Conservation (phyloP, 2,329 filamentous ascomycete genomes). For the Clonostachys byssicola region DNA sequence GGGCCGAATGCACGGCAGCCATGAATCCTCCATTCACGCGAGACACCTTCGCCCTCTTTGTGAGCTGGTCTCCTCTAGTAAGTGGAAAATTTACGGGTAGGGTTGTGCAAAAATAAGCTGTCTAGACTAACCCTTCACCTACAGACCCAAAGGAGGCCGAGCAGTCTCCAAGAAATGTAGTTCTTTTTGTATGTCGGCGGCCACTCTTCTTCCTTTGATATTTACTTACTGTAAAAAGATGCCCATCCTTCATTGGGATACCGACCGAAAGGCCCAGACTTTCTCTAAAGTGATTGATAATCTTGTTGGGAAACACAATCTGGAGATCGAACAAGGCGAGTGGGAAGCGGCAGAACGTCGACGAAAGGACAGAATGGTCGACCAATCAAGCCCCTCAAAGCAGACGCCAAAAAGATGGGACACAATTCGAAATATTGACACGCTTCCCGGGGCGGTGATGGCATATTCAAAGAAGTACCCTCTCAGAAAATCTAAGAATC, state of each 20-base stretch:
- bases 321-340: too few relatives aligned
- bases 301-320: too few relatives aligned
- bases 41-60: slow-evolving; percentile 28
- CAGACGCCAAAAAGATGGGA: too few relatives aligned
- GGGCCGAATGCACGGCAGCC: slow-evolving; percentile 21
- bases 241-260: too few relatives aligned
- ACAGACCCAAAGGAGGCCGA: neutral
- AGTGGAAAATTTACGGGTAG: neutral
- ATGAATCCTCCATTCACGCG: slow-evolving; percentile 17
- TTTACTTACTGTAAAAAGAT: too few relatives aligned
- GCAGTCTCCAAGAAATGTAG: neutral
- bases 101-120: neutral
- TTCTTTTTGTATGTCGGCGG: neutral
- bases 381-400: too few relatives aligned
- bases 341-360: too few relatives aligned
- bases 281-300: too few relatives aligned
- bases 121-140: neutral
- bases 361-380: too few relatives aligned
- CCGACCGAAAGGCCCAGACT: too few relatives aligned
- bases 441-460: neutral
- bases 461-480: neutral
- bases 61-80: slow-evolving; percentile 19
- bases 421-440: too few relatives aligned
- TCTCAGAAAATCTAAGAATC: neutral
- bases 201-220: neutral